Evolutionary conservation across 2,329 filamentous ascomycete species (phyloP), one percentile per base, ranked within the genome.

Genomic region (Fusarium hostae): DNA sequence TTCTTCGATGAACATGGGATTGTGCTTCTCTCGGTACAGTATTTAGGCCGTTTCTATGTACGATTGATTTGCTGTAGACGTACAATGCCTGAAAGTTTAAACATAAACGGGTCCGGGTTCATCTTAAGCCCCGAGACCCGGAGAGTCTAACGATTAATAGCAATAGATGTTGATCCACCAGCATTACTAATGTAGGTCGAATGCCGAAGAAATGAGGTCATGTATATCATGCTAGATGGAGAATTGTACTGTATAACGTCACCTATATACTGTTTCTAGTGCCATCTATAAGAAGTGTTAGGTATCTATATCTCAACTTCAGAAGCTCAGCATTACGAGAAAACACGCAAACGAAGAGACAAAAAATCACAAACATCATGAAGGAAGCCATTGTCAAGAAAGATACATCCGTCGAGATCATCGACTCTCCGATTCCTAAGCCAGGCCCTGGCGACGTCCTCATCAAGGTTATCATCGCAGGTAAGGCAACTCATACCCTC

Each of bases 351-450:
- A 40, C 39, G 8, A 22, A n/a, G 8, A 4, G 16, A 6, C 35
- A 6, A 20, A 11, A 8, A 3, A 12, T 24, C 6, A 32, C 9
- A 47, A 9, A 5, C 41, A 59, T 7, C 26, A 69, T 69, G 66
- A 69, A 69, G 16, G 65, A 69, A 59, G 66, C 59, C n/a, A 39
- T 69, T 2, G 65, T 69, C 4, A 65, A 54, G 3, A 69, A 65
- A 11, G 66, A 65, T 2, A 18, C 4, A 4, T 59, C 65, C 0
- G 66, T 69, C 15, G 47, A 69, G 7, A 22, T 69, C 9, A 1
- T 69, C n/a, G 48, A 69, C 16, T 65, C 59, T 41, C 34, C 52
- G 0, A 44, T 69, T 5, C 66, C 66, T 1, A 69, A 50, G 22
- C 66, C 66, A 2, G 66, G 59, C 1, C 65, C 65, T 0, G 59